A percentile compares a stretch with the other conserved stretches of the same genome.
These are phyloP conservation scores for Apiospora rasikravindrae DNA, from an alignment of 2,329 filamentous ascomycete genomes.

Conservation along the genomic window DNA sequence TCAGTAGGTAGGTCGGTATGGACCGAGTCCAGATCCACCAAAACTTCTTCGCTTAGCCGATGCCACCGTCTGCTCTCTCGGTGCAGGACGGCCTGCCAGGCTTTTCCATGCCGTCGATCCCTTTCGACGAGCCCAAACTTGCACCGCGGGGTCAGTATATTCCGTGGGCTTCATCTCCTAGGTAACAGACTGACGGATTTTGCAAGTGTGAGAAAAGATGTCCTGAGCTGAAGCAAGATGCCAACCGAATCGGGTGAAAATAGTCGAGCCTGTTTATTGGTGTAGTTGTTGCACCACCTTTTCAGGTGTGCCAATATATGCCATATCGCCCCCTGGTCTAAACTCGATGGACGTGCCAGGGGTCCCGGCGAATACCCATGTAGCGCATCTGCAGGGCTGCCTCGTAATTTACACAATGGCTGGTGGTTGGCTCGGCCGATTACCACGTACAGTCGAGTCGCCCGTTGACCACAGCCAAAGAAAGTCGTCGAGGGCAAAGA, in stretches of 20 bases:
- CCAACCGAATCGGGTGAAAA: neutral
- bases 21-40: constrained; percentile 11
- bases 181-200: neutral
- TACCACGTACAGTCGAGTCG: constrained; percentile 11
- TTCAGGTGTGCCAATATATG: constrained; percentile 12
- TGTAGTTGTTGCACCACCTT: neutral
- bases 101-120: constrained; percentile 1
- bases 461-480: neutral
- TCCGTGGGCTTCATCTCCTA: neutral
- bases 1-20: neutral
- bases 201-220: neutral
- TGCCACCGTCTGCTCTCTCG: neutral
- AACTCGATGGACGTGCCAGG: constrained; percentile 16
- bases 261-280: neutral
- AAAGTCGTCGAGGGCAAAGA: neutral
- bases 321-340: neutral
- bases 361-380: constrained; percentile 5
- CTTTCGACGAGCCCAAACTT: neutral
- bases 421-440: constrained; percentile 28
- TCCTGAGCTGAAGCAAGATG: neutral
- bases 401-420: constrained; percentile 28
- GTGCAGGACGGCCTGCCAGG: constrained; percentile 1
- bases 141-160: neutral
- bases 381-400: constrained; percentile 27
- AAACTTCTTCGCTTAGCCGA: neutral